These are phyloP conservation scores for Echeveria elegans DNA, from an alignment of 164 flowering plant species.

Conservation along the genomic window DNA sequence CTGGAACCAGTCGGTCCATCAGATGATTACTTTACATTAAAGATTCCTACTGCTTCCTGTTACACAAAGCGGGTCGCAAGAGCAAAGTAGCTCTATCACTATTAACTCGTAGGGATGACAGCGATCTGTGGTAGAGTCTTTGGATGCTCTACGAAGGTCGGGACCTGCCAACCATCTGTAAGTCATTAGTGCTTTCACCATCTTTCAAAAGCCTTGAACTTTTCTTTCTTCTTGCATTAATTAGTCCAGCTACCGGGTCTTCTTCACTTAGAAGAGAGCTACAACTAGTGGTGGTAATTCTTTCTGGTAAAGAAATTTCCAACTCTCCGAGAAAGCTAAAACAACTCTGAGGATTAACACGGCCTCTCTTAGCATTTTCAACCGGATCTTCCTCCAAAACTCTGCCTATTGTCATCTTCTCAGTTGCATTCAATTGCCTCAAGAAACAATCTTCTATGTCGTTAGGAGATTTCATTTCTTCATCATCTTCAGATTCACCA, in stretches of 20 bases:
- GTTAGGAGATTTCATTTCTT: constrained; percentile 27
- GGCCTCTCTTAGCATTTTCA: constrained; percentile 13
- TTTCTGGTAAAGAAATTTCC: constrained; percentile 25
- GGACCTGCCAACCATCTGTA: constrained; percentile 25
- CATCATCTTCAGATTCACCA: constrained; percentile 26
- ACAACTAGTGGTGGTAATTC: constrained; percentile 31
- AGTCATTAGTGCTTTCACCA: constrained; percentile 13
- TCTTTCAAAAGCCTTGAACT: too few relatives aligned
- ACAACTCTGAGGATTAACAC: constrained; percentile 16
- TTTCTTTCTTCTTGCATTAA: constrained; percentile 11
- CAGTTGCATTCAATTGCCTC: constrained; percentile 25
- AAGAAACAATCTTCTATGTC: constrained; percentile 68
- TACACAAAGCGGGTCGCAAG: too few relatives aligned
- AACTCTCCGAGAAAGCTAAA: constrained; percentile 27
- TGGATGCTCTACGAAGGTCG: not conserved
- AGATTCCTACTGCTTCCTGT: too few relatives aligned
- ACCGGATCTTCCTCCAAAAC: constrained; percentile 18
- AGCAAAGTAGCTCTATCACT: too few relatives aligned
- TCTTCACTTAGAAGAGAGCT: constrained; percentile 33
- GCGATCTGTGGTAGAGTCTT: too few relatives aligned
- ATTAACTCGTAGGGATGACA: too few relatives aligned
- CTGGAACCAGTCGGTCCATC: too few relatives aligned
- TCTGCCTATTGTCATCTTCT: constrained; percentile 18
- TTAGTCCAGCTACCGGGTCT: constrained; percentile 18
- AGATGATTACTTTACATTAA: too few relatives aligned